Base-by-base conservation (phyloP, 2,329 filamentous ascomycete species). In the Neopestalotiopsis sp. region DNA sequence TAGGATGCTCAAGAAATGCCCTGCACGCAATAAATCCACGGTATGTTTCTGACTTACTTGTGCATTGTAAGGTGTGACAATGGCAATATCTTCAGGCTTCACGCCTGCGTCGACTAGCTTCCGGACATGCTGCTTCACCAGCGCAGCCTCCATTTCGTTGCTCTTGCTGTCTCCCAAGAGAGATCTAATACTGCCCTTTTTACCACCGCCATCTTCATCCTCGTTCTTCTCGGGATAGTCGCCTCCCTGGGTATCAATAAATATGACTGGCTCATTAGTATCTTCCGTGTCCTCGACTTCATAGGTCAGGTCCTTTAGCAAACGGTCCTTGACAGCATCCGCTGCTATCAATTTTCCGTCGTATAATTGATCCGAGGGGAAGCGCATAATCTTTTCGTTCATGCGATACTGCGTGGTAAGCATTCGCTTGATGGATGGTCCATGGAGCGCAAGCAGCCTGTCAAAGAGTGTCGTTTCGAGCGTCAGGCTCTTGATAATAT, bases 351-450 rank as follows among this genome's bases (percentile, higher is more conserved):
- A 88, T 75, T 91, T 91, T 2, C 88, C 89, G 70, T 94, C 93
- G 81, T 99, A 99, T 12, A 98, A 86, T 77, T 95, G 91, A 71
- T 93, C 88, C 0, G 95, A 98, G 0, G 96, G 95, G 76, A 98
- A 99, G 6, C 90, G 88, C 95, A 98, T 98, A 75, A 99, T 98
- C 67, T 86, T 90, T 76, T 97, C 92, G 78, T 99, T 94, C 96
- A 99, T 99, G 49, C 96, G 94, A 80, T 99, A 99, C 82, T 99
- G 96, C 4, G 92, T 97, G 4, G 94, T 98, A 30, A 99, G 88
- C 93, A 98, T 97, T 65, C 93, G 87, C 83, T 98, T 98, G 82
- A 99, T 94, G 4, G 85, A 85, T 1, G 90, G 82, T 0, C 96
- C 96, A 77, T 99, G 93, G 17, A 98, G 84, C 5, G 87, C 86